phyloP scores from a whole-genome alignment of 768 basidiomycete species.

The Coprinellus aureogranulatus region DNA sequence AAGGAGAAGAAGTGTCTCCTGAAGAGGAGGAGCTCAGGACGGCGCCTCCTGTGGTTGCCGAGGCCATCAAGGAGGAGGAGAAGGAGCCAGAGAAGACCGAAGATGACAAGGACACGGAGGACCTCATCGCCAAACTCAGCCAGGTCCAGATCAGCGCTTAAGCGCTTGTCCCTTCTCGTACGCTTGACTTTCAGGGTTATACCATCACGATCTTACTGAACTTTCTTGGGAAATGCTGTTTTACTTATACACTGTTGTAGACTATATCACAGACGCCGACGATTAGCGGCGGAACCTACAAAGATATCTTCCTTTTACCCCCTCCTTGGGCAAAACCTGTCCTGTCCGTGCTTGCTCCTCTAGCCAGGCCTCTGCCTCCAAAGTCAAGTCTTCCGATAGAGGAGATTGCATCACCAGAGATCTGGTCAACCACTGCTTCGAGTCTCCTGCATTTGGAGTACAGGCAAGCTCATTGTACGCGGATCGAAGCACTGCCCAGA shows the following conservation, averaged over 20 bases:
- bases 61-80: conserved; percentile 12
- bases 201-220: not conserved
- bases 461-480: conserved; percentile 63
- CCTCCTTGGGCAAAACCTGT: conserved; percentile 57
- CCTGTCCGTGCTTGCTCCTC: conserved; percentile 38
- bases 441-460: conserved; percentile 34
- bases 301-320: conserved; percentile 53
- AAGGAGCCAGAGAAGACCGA: conserved; percentile 25
- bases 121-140: conserved; percentile 63
- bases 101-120: conserved; percentile 42
- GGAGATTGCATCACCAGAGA: conserved; percentile 44
- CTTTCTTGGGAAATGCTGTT: not conserved
- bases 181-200: conserved; percentile 6
- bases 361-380: conserved; percentile 55
- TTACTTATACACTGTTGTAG: conserved; percentile 4
- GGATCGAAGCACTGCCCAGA: conserved; percentile 59
- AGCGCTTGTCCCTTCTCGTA: not conserved
- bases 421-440: conserved; percentile 46
- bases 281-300: conserved; percentile 36
- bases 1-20: conserved; percentile 37
- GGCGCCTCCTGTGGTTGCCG: conserved; percentile 14
- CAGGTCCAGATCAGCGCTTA: conserved; percentile 49
- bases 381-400: conserved; percentile 22
- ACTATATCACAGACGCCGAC: not conserved
- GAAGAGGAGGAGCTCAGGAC: conserved; percentile 40